These are phyloP conservation scores for Stemphylium beticola DNA, from an alignment of 2,329 filamentous ascomycete species.

Conservation along the genomic window DNA sequence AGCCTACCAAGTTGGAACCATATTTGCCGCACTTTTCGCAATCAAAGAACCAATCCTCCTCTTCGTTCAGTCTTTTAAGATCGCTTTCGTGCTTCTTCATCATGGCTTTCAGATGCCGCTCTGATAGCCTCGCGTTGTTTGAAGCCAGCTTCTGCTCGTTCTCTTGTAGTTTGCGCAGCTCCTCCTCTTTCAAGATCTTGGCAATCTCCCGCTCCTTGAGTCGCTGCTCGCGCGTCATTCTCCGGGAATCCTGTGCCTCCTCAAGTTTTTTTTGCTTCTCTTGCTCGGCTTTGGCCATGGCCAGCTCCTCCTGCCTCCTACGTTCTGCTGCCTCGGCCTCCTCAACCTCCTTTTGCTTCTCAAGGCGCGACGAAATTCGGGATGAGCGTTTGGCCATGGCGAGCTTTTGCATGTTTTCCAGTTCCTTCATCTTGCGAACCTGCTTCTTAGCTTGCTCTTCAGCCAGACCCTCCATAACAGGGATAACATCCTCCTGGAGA, in stretches of 20 bases:
- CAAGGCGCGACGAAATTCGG: constrained; percentile 80
- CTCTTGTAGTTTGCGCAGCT: constrained; percentile 79
- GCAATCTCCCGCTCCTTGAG: constrained; percentile 84
- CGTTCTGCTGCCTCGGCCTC: constrained; percentile 73
- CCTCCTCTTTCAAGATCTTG: constrained; percentile 82
- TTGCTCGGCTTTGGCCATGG: constrained; percentile 65
- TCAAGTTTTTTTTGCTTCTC: constrained; percentile 69
- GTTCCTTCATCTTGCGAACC: constrained; percentile 78
- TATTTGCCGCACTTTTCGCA: constrained; percentile 86
- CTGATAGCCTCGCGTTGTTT: constrained; percentile 66
- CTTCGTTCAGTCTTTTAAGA: constrained; percentile 70
- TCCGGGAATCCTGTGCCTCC: constrained; percentile 76
- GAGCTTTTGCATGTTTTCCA: constrained; percentile 82
- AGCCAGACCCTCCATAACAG: constrained; percentile 79
- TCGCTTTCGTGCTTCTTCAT: constrained; percentile 81
- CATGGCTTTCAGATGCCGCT: constrained; percentile 79
- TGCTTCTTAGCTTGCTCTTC: constrained; percentile 72
- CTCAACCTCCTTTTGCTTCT: constrained; percentile 77
- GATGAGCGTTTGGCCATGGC: constrained; percentile 95
- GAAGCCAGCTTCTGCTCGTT: constrained; percentile 65
- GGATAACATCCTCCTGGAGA: constrained; percentile 78
- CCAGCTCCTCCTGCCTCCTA: constrained; percentile 68
- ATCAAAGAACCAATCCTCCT: constrained; percentile 93
- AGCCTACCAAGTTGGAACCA: constrained; percentile 73
- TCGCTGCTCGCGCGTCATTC: constrained; percentile 84